Percentiles rank a stretch among this genome's conserved stretches.
These are phyloP conservation scores for Phytomonas francai DNA, from an alignment of 208 protist genomes.

Conservation along the genomic window DNA sequence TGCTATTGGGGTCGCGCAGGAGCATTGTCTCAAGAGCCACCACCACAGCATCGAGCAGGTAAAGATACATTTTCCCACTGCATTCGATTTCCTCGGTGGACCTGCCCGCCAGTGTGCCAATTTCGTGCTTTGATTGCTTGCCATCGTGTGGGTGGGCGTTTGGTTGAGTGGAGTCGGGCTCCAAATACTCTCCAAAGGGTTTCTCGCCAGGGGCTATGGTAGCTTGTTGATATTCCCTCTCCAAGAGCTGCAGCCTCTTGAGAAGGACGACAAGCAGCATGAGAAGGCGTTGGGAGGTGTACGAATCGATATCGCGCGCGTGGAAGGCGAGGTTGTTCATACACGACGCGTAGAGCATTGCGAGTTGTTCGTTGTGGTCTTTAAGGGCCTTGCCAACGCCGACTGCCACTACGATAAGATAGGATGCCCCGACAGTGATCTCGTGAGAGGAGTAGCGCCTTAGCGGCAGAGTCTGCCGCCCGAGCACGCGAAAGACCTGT, in stretches of 20 bases:
- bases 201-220: too few relatives aligned
- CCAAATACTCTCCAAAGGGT: too few relatives aligned
- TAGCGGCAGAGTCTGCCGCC: conserved; percentile 22
- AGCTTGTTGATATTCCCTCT: too few relatives aligned
- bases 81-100: conserved; percentile 8
- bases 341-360: conserved; percentile 47
- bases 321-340: conserved; percentile 59
- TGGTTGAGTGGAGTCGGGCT: too few relatives aligned
- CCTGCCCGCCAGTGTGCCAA: too few relatives aligned
- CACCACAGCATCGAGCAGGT: conserved; percentile 37
- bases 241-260: conserved; percentile 28
- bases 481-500: conserved; percentile 30
- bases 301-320: conserved; percentile 63
- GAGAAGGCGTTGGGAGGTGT: conserved; percentile 52
- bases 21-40: conserved; percentile 60
- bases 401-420: conserved; percentile 34
- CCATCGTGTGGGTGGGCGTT: too few relatives aligned
- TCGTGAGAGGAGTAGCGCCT: conserved; percentile 15
- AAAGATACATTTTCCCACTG: conserved; percentile 25
- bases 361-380: conserved; percentile 62
- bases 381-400: conserved; percentile 45
- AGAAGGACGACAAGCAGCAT: conserved; percentile 32
- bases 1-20: conserved; percentile 31
- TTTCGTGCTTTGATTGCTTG: too few relatives aligned
- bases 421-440: conserved; percentile 25